A percentile compares a stretch with the other conserved stretches of the same genome.
Evolutionary conservation across 2,329 filamentous ascomycete genomes (phyloP).

Genomic region (Colletotrichum phormii): DNA sequence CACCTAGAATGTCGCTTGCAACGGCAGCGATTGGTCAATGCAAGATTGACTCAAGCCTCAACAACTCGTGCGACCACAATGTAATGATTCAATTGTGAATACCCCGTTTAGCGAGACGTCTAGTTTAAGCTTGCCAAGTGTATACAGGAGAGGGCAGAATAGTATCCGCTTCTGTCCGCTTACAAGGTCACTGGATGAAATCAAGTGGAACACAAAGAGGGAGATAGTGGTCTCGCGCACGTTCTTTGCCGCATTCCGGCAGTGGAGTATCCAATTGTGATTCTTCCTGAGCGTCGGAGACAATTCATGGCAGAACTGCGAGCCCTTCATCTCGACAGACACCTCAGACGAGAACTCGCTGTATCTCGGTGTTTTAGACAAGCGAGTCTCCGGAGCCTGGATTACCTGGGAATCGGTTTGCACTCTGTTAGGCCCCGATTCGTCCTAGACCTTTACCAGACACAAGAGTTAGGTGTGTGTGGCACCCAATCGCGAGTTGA

Average conservation of each 20-base stretch:
- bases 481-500: not conserved
- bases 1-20: not conserved
- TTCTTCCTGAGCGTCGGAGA: not conserved
- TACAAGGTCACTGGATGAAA: not conserved
- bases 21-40: not conserved
- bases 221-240: not conserved
- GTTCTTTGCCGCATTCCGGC: not conserved
- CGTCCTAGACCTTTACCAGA: not conserved
- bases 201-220: not conserved
- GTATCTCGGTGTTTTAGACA: not conserved
- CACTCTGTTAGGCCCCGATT: not conserved
- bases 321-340: not conserved
- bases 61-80: not conserved
- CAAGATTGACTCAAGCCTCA: not conserved
- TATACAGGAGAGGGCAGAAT: not conserved
- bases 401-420: not conserved
- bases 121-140: not conserved
- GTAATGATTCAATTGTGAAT: not conserved
- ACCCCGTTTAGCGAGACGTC: not conserved
- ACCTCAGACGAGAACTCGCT: no score
- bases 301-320: not conserved
- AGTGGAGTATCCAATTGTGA: not conserved
- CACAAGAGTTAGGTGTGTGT: not conserved
- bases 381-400: slow-evolving; percentile 4
- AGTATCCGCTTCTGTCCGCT: not conserved